Conservation (phyloP, 2,329 filamentous ascomycete genomes). For the Cryphonectria naterciae region DNA sequence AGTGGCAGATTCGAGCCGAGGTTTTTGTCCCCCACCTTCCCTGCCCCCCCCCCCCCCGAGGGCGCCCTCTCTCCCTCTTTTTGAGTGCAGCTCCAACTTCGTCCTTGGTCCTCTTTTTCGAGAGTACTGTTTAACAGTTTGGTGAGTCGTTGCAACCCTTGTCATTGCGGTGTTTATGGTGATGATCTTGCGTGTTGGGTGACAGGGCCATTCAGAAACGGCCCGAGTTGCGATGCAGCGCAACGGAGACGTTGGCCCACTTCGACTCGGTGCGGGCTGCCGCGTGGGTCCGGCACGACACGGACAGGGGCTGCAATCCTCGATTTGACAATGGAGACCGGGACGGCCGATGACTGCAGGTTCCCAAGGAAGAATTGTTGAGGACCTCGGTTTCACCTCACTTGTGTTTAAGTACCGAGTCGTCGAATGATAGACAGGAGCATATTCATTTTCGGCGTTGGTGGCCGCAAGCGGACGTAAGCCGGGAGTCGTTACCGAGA, state of each 20-base stretch:
- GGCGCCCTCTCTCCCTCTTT: no score
- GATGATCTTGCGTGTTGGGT: neutral
- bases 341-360: neutral
- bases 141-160: neutral
- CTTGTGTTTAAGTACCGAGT: neutral
- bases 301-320: conserved; percentile 1
- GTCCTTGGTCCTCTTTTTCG: neutral
- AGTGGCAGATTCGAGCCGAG: neutral
- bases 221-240: neutral
- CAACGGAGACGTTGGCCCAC: neutral
- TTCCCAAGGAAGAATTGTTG: neutral
- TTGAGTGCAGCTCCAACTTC: neutral
- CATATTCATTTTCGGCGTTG: neutral
- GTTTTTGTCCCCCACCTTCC: neutral
- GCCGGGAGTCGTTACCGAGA: neutral
- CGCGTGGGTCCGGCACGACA: neutral
- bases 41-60: no score
- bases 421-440: neutral
- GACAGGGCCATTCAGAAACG: neutral
- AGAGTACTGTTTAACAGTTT: neutral
- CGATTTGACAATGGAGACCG: neutral
- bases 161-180: neutral
- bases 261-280: neutral
- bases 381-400: neutral
- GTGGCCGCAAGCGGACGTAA: conserved; percentile 2